These are phyloP conservation scores for Linum usitatissimum DNA, from an alignment of 345 rosid species.

Conservation along the genomic window DNA sequence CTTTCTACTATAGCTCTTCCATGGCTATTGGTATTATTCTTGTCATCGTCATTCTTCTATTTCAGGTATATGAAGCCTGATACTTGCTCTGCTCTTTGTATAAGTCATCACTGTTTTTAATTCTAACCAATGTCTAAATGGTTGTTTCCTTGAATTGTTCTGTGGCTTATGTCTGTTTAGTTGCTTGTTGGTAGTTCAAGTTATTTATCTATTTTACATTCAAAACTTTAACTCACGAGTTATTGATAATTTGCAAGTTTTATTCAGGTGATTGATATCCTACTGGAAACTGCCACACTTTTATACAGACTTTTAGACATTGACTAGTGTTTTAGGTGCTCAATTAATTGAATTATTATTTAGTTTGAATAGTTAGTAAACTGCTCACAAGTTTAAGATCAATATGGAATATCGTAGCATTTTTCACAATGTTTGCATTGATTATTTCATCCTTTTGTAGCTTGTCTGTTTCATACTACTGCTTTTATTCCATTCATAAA, in stretches of 20 bases:
- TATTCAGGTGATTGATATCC: neutral
- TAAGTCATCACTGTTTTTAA: neutral
- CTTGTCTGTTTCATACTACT: neutral
- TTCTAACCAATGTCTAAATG: neutral
- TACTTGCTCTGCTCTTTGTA: neutral
- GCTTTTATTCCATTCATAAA: neutral
- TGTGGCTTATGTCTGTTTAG: neutral
- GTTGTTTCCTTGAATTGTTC: neutral
- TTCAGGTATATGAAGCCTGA: constrained; percentile 46
- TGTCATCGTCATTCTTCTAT: constrained; percentile 59
- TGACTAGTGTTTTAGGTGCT: neutral
- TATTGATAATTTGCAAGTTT: neutral
- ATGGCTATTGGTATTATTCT: constrained; percentile 91
- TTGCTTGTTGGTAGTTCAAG: neutral
- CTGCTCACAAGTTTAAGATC: neutral
- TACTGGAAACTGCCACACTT: neutral
- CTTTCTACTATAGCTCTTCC: constrained; percentile 82
- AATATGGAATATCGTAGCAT: neutral
- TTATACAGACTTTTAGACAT: neutral
- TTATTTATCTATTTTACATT: neutral
- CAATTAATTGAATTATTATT: no score
- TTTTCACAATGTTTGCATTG: neutral
- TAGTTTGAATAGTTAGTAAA: neutral
- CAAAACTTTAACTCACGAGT: neutral
- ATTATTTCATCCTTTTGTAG: neutral